Evolutionary conservation across 345 rosid species (phyloP).

Genomic region (Pistacia atlantica): DNA sequence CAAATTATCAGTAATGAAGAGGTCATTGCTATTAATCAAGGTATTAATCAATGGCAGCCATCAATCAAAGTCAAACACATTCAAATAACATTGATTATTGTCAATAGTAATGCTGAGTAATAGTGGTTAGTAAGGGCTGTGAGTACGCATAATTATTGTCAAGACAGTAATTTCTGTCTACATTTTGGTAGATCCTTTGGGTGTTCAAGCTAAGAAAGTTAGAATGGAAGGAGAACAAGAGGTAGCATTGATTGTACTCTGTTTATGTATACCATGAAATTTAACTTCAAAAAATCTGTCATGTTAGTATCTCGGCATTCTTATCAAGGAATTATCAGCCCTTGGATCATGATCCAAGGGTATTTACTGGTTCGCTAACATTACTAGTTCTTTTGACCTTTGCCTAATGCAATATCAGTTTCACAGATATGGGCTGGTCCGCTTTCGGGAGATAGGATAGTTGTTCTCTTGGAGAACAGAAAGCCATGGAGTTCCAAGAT

Average conservation of each 20-base stretch:
- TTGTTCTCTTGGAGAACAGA: constrained; percentile 13
- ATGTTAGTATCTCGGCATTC: no score
- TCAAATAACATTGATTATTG: background rate
- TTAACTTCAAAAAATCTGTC: no score
- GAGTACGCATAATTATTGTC: background rate
- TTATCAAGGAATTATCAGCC: no score
- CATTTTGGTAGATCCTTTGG: constrained; percentile 34
- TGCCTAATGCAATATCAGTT: no score
- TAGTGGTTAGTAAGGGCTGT: no score
- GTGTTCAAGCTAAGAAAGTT: constrained; percentile 57
- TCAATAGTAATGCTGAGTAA: background rate
- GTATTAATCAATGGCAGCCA: constrained; percentile 8
- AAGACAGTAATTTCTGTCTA: background rate
- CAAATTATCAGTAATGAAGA: constrained; percentile 42
- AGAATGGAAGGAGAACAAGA: constrained; percentile 43
- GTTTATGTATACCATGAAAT: no score
- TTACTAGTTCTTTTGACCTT: no score
- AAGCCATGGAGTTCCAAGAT: constrained; percentile 14
- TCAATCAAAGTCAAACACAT: background rate
- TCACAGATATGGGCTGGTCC: constrained; percentile 32
- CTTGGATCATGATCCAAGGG: no score
- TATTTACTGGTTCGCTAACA: no score
- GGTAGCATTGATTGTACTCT: constrained; percentile 22
- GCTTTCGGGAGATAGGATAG: constrained; percentile 17
- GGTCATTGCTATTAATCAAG: constrained; percentile 55